Evolutionary conservation across 108 stramenopile species (phyloP).

Genomic region (Tribonema minus): DNA sequence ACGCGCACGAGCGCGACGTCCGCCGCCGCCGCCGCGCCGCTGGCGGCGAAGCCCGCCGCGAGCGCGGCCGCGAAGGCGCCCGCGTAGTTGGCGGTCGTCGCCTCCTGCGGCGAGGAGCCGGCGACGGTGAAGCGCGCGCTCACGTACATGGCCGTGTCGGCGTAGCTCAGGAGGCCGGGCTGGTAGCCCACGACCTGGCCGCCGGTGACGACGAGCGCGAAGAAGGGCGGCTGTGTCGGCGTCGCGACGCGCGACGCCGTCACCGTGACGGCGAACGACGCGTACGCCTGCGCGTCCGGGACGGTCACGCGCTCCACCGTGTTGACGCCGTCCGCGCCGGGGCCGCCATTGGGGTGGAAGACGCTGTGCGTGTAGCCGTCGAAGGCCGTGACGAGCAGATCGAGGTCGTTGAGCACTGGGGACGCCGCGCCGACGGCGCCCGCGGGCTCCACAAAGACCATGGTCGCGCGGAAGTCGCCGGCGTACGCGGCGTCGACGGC

Average conservation of each 20-base stretch:
- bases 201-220: conserved; percentile 28
- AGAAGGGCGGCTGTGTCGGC: conserved; percentile 1
- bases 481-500: conserved; percentile 50
- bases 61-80: conserved; percentile 9
- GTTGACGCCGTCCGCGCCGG: conserved; percentile 49
- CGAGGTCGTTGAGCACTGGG: conserved; percentile 51
- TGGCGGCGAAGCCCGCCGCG: neutral
- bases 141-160: neutral
- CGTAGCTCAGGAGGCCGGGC: neutral
- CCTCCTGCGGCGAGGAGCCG: neutral
- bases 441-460: conserved; percentile 54
- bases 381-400: conserved; percentile 33
- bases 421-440: conserved; percentile 18
- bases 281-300: conserved; percentile 12
- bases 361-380: conserved; percentile 9
- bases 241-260: neutral
- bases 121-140: conserved; percentile 6
- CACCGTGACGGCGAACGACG: conserved; percentile 9
- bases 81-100: conserved; percentile 6
- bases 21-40: neutral
- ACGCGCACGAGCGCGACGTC: neutral
- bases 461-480: conserved; percentile 35
- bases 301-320: conserved; percentile 56
- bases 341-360: conserved; percentile 57
- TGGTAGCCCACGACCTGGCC: neutral